Evolutionary conservation across 805 yeast genomes (phyloP), one percentile per base, ranked within the genome.

Genomic region (Pichia gijzeniarum): DNA sequence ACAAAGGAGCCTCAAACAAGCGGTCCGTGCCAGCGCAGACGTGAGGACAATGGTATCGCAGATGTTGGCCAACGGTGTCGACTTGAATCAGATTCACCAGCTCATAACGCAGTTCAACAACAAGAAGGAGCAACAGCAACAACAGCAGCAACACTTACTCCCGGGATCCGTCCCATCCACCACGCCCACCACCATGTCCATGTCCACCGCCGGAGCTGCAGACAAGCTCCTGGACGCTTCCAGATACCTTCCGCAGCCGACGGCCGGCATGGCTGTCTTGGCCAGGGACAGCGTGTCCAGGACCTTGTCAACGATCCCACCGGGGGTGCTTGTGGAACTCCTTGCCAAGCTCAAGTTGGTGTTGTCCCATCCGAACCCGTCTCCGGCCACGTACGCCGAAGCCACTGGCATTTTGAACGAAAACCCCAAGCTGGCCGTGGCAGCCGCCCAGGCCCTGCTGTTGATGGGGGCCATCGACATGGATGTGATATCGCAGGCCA

Each of bases 381-480:
- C n/a, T 47, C 33, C 45, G 8, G 31, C 16, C n/a, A 36, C 33
- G 3, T 69, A 76, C 32, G 54, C 61, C 31, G 61, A 82, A 50
- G 80, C 80, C 19, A 69, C 74, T 44, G 74, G 73, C 47, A 68
- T 82, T 47, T 68, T 79, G 54, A 70, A 68, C 45, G 65, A 75
- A 54, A 65, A 78, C 51, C 80, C 80, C 16, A 64, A 78, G 40
- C 64, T 84, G 35, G 82, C 89, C 3, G 66, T 78, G 2, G 73
- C 85, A 1, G 80, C 86, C 1, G 79, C 90, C 0, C 93, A 85
- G 59, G 85, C 89, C 2, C 67, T 85, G 50, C 64, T 85, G 17
- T 69, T 83, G 40, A 84, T 85, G 90, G 95, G 93, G 1, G 71
- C 85, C 36, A 77, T 85, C 19, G 85, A 83, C 58, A 70, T 73